Evolutionary conservation across 371 early-diverging fungal species (phyloP), one percentile per base, ranked within the genome.

Genomic region (Mortierella sp.): DNA sequence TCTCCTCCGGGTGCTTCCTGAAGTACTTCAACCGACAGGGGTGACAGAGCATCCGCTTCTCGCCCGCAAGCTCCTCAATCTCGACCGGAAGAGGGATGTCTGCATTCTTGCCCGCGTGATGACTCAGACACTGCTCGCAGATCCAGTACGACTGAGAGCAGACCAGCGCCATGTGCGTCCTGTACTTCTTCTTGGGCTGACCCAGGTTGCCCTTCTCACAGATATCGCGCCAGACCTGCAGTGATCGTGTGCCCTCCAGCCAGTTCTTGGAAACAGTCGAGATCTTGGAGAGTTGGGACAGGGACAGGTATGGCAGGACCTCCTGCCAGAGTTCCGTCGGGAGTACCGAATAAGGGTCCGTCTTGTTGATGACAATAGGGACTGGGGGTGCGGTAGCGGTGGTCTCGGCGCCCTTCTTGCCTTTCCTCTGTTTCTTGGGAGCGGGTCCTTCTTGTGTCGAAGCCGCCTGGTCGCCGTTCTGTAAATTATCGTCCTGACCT

Each of bases 311-410:
- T 0, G 64, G 52, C 40, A 79, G 53, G 4, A 79, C 64, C 24
- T 71, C 61, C 5, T 79, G 75, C 79, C 79, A 79, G 14, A 79
- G 29, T 34, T 79, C 79, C 22, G 68, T 71, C 1, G 79, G 79
- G 43, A 79, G 41, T 2, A 67, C 34, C 1, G 55, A 6, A 26
- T 72, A 79, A 0, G 79, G 79, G 48, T 79, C 75, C 22, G 75
- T 40, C 13, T 31, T 68, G 53, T 71, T 77, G 31, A 29, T 16
- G 31, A 55, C 9, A 63, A 43, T 4, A 52, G 55, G 24, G 6
- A 19, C 4, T 45, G 45, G 9, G 16, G 43, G 43, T 7, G 31
- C 64, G 34, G n/a, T 13, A 31, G 61, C 41, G 14, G 66, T 9
- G 37, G 52, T n/a, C 0, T 13, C 29, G 24, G 16, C 29, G 16